These are phyloP conservation scores for Acacia acuminata DNA, from an alignment of 306 rosid genomes.

Conservation along the genomic window DNA sequence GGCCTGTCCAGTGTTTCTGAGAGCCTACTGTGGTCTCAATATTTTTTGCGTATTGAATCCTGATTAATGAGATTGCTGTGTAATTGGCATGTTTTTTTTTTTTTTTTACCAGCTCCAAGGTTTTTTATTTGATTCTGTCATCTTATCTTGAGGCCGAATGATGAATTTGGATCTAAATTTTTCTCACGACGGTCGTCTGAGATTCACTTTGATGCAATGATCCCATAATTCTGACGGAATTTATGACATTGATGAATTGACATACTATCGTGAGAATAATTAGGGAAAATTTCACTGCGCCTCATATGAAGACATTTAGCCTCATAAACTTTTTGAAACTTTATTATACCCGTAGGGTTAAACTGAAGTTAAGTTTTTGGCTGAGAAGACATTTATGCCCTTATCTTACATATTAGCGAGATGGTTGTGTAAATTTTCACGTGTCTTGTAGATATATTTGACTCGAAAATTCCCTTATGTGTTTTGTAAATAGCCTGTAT, in stretches of 20 bases:
- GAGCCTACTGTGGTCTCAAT: neutral
- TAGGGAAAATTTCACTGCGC: no score
- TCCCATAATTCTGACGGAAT: neutral
- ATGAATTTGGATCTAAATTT: conserved; percentile 47
- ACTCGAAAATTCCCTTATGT: no score
- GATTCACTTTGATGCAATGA: neutral
- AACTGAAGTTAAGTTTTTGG: no score
- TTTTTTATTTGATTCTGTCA: neutral
- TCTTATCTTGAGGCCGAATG: conserved; percentile 25
- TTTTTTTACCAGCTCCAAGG: neutral
- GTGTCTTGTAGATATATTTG: no score
- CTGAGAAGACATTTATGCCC: no score
- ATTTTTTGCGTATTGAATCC: no score
- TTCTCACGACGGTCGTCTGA: conserved; percentile 47
- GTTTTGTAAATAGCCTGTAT: no score
- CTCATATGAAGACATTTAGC: no score
- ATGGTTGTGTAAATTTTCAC: no score
- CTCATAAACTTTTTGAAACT: no score
- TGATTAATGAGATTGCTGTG: neutral
- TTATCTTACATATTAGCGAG: no score
- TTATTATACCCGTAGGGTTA: no score
- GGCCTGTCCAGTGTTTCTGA: neutral
- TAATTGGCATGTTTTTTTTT: neutral
- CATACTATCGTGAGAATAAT: neutral
- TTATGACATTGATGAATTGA: neutral